These are phyloP conservation scores for Naganishia kalamii DNA, from an alignment of 768 basidiomycete genomes.

Conservation along the genomic window DNA sequence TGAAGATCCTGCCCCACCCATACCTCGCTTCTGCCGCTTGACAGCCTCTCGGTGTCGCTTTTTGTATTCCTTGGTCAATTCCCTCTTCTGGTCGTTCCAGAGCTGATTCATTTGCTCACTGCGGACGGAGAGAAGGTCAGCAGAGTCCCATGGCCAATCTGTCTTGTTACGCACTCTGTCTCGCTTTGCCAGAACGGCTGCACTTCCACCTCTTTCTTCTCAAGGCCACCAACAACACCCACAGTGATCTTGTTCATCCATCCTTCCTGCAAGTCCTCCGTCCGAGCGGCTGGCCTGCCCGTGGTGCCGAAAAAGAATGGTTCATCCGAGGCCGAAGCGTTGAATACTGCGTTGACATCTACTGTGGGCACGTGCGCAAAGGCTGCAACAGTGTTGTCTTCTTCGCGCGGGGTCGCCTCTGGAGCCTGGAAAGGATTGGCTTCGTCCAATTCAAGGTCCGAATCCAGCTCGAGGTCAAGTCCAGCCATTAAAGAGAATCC, in stretches of 20 bases:
- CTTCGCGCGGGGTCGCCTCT: background rate
- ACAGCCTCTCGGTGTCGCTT: slow-evolving; percentile 45
- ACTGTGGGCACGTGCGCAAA: background rate
- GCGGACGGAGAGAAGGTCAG: background rate
- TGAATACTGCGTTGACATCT: slow-evolving; percentile 9
- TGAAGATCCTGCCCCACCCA: slow-evolving; percentile 15
- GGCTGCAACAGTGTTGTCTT: background rate
- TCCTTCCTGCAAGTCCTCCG: slow-evolving; percentile 4
- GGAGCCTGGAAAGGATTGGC: slow-evolving; percentile 21
- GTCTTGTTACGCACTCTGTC: slow-evolving; percentile 28
- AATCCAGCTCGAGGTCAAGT: slow-evolving; percentile 36
- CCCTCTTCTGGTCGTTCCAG: slow-evolving; percentile 43
- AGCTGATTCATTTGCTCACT: slow-evolving; percentile 40
- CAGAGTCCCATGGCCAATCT: background rate
- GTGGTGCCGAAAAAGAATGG: slow-evolving; percentile 17
- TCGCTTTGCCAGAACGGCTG: slow-evolving; percentile 30
- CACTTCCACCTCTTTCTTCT: slow-evolving; percentile 23
- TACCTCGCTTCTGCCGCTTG: slow-evolving; percentile 38
- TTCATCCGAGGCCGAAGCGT: slow-evolving; percentile 1
- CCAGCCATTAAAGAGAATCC: slow-evolving; percentile 38
- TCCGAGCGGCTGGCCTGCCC: background rate
- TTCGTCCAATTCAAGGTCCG: slow-evolving; percentile 41
- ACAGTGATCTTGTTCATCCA: slow-evolving; percentile 13
- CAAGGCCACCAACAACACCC: slow-evolving; percentile 17
- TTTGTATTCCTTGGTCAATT: slow-evolving; percentile 47